Evolutionary conservation across 1,284 basidiomycete species (phyloP).

Genomic region (Heterobasidion parviporum): DNA sequence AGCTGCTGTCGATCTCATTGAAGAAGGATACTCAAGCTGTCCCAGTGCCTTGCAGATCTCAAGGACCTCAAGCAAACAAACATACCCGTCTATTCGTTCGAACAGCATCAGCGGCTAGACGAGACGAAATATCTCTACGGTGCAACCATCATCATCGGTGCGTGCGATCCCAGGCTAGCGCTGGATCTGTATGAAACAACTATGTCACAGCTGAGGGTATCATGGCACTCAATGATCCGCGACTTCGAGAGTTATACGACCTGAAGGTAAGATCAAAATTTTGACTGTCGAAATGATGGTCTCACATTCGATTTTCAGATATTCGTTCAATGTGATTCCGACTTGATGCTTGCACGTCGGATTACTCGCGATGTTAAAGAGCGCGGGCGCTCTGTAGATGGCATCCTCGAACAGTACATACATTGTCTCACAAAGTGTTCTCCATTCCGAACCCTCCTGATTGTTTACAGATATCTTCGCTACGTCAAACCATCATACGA

Average conservation of each 20-base stretch:
- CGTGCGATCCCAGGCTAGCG: not conserved
- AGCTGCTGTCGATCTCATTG: not conserved
- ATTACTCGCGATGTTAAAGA: conserved; percentile 86
- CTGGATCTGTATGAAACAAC: not conserved
- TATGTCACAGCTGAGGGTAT: conserved; percentile 74
- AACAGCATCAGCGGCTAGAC: conserved; percentile 78
- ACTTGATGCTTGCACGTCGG: conserved; percentile 93
- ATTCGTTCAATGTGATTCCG: conserved; percentile 87
- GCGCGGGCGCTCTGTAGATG: conserved; percentile 78
- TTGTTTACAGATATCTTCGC: conserved; percentile 62
- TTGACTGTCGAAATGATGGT: not conserved
- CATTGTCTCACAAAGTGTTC: not conserved
- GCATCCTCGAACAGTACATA: conserved; percentile 80
- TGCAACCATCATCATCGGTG: conserved; percentile 89
- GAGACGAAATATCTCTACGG: conserved; percentile 94
- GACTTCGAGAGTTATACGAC: conserved; percentile 79
- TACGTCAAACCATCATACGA: conserved; percentile 94
- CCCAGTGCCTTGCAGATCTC: conserved; percentile 75
- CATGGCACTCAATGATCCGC: conserved; percentile 79
- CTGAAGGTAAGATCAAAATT: conserved; percentile 59
- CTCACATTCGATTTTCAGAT: conserved; percentile 33
- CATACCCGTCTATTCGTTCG: conserved; percentile 93
- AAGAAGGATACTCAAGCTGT: not conserved
- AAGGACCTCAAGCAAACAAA: conserved; percentile 78
- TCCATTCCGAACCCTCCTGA: not conserved